Evolutionary conservation across 2,329 filamentous ascomycete genomes (phyloP).

Genomic region (Xylaria sp.): DNA sequence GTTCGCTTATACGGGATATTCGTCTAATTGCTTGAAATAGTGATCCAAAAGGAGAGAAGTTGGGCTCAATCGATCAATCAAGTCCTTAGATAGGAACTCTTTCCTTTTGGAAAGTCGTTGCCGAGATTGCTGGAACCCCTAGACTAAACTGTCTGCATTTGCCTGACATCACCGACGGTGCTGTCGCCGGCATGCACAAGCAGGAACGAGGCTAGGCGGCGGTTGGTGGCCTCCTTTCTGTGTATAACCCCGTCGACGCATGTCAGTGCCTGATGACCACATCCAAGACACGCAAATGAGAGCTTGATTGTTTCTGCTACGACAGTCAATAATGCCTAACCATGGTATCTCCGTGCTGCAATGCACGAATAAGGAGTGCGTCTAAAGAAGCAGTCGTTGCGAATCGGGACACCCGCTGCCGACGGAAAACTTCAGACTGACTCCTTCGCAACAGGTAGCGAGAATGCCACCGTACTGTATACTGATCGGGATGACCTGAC

Average conservation of each 20-base stretch:
- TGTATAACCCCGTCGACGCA: not conserved
- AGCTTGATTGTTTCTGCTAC: not conserved
- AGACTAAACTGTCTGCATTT: not conserved
- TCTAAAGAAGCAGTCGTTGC: not conserved
- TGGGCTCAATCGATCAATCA: no score
- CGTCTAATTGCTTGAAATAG: no score
- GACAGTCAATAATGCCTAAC: not conserved
- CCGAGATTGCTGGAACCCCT: not conserved
- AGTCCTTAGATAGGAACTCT: no score
- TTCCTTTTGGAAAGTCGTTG: no score
- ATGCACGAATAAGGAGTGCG: not conserved
- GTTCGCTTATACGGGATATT: no score
- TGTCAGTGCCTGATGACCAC: not conserved
- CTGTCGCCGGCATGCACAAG: not conserved
- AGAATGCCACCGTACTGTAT: not conserved
- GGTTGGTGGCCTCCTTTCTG: not conserved
- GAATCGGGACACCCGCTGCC: not conserved
- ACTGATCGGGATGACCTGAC: not conserved
- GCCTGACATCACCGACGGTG: not conserved
- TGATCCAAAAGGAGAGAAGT: no score
- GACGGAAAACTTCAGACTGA: not conserved
- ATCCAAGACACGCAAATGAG: conserved; percentile 1
- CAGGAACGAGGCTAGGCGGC: conserved; percentile 4
- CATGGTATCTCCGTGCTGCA: not conserved
- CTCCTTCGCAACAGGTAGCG: not conserved